Base-by-base conservation (phyloP, 176 grass and related monocot genomes). In the Aegilops bicornis region DNA sequence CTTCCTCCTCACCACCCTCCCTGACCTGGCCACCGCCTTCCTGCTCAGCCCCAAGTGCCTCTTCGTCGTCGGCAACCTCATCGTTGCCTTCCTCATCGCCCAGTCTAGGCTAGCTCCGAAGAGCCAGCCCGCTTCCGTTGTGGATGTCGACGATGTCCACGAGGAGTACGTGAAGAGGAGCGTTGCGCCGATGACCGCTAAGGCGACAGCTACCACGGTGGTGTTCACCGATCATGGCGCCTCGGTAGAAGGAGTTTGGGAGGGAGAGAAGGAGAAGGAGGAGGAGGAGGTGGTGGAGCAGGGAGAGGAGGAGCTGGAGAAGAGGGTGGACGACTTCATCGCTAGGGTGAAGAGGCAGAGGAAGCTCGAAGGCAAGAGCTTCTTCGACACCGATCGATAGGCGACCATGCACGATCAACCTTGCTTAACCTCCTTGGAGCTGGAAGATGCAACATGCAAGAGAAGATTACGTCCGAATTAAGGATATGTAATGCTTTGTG, bases 301-400 rank as follows among this genome's bases (percentile, higher is more conserved):
- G 63, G 84, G 72, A 45, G 85, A 85, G 20, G 86, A 43, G 42
- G 42, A 98, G 45, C 89, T 95, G 79, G 82, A 96, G 81, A 86
- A 83, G 84, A 98, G 92, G 91, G 93, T 96, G 22, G 96, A 98
- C 9, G 91, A 98, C 82, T 98, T 94, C 90, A 98, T 98, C 78
- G 90, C 96, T 65, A 98, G 82, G 89, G 90, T 98, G 43, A 98
- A 92, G 86, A 89, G 67, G 85, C 90, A 98, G 66, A 96, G 96
- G 86, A 94, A 84, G 82, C 35, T 88, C 48, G 96, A 98, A 88
- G 88, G 82, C 27, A 98, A 85, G 71, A 89, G 85, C 80, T 89
- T 80, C 84, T 89, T 88, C 81, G 92, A 83, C 87, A 81, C 67
- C 64, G 86, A 84, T 78, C 64, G 86, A 84, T 82, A 78, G 42